Conservation (phyloP, 2,329 filamentous ascomycete genomes). For the Cladophialophora bantiana region DNA sequence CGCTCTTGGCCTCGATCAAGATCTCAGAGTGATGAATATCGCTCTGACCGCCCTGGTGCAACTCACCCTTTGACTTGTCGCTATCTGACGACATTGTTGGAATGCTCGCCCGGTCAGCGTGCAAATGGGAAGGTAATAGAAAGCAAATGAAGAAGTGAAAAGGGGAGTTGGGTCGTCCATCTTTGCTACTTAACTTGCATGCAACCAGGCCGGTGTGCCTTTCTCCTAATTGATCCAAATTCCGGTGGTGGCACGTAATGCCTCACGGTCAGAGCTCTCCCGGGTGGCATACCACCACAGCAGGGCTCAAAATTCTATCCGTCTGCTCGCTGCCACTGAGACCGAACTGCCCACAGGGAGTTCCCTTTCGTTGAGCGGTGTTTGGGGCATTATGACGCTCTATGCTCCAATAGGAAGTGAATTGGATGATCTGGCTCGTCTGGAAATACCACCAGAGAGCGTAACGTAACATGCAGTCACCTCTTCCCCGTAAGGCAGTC, state of each 20-base stretch:
- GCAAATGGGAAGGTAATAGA: constrained; percentile 3
- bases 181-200: constrained; percentile 1
- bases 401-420: constrained; percentile 1
- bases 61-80: constrained; percentile 17
- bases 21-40: background rate
- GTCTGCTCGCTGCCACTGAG: background rate
- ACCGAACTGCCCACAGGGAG: background rate
- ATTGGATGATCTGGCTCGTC: background rate
- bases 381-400: background rate
- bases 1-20: background rate
- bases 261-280: background rate
- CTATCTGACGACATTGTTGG: constrained; percentile 21
- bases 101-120: background rate
- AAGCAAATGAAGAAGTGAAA: background rate
- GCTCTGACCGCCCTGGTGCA: constrained; percentile 1
- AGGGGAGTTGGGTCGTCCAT: background rate
- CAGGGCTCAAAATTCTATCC: background rate
- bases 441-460: constrained; percentile 7
- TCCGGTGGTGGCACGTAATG: constrained; percentile 4
- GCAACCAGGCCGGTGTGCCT: background rate
- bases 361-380: background rate
- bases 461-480: constrained; percentile 17
- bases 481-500: constrained; percentile 4
- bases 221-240: background rate
- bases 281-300: background rate